Evolutionary conservation across 2,329 filamentous ascomycete species (phyloP).

Genomic region (Trichoderma atrobrunneum): DNA sequence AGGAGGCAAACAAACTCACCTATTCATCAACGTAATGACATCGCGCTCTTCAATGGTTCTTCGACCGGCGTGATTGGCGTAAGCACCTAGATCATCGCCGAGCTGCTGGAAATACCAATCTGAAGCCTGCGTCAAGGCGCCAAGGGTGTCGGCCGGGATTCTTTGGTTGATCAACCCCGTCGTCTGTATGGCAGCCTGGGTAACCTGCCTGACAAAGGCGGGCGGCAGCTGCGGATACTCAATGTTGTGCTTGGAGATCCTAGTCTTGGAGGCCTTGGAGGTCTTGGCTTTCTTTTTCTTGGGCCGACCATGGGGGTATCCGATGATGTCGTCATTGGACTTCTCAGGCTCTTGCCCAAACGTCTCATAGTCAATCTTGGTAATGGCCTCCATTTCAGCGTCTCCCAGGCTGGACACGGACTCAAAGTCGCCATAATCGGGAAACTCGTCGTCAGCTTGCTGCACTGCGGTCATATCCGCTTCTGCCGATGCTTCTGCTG

Average conservation of each 20-base stretch:
- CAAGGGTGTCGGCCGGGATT: conserved; percentile 70
- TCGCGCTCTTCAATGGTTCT: conserved; percentile 86
- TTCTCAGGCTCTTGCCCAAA: neutral
- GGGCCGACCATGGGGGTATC: conserved; percentile 5
- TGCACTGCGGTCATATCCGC: neutral
- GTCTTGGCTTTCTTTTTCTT: conserved; percentile 42
- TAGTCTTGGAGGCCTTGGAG: conserved; percentile 46
- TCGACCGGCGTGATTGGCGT: conserved; percentile 76
- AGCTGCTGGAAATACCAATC: conserved; percentile 93
- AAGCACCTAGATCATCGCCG: conserved; percentile 74
- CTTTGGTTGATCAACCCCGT: conserved; percentile 64
- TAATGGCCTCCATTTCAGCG: conserved; percentile 9
- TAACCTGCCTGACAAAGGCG: conserved; percentile 70
- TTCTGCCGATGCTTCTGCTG: neutral
- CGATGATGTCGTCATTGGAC: neutral
- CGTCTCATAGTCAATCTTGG: conserved; percentile 7
- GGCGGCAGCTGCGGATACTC: conserved; percentile 73
- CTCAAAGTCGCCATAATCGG: neutral
- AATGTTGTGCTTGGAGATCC: conserved; percentile 66
- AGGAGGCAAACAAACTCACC: conserved; percentile 53
- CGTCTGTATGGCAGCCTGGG: conserved; percentile 67
- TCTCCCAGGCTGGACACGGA: conserved; percentile 2
- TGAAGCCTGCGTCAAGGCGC: conserved; percentile 73
- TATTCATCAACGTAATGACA: conserved; percentile 75
- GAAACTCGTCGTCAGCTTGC: neutral